phyloP scores from a whole-genome alignment of 176 grass and related monocot genomes.

The Phoenix dactylifera region DNA sequence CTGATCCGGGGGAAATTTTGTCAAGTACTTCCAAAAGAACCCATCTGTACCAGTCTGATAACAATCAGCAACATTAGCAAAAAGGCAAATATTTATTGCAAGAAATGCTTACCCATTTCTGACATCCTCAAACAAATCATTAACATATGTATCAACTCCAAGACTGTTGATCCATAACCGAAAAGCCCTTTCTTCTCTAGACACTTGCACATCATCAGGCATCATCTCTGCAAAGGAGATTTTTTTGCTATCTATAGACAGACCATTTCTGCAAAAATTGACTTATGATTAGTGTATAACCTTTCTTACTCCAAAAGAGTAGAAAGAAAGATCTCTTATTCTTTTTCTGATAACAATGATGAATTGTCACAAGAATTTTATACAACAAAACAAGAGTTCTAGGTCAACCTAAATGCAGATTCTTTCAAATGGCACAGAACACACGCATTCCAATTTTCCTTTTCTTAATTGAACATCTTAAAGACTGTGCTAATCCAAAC shows the following conservation, averaged over 20 bases:
- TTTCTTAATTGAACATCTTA: too few species aligned
- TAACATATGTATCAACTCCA: conserved; percentile 81
- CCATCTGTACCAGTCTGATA: conserved; percentile 51
- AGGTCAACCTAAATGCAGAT: too few species aligned
- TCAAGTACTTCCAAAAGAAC: conserved; percentile 96
- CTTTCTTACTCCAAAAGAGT: too few species aligned
- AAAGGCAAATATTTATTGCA: neutral
- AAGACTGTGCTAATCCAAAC: too few species aligned
- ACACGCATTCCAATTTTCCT: too few species aligned
- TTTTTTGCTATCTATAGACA: conserved; percentile 47
- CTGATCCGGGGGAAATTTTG: conserved; percentile 87
- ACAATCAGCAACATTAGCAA: neutral
- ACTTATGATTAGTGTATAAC: neutral
- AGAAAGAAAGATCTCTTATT: too few species aligned
- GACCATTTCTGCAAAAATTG: conserved; percentile 66
- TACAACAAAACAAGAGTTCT: too few species aligned
- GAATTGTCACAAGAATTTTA: too few species aligned
- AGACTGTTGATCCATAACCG: conserved; percentile 99
- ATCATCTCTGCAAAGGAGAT: conserved; percentile 23
- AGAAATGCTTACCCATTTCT: conserved; percentile 66
- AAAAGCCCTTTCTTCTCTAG: conserved; percentile 95
- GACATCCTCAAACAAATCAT: conserved; percentile 96
- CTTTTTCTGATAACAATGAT: too few species aligned
- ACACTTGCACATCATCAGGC: conserved; percentile 74
- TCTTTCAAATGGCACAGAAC: too few species aligned